These are phyloP conservation scores for Aplosporella prunicola DNA, from an alignment of 2,329 filamentous ascomycete genomes.

Conservation along the genomic window DNA sequence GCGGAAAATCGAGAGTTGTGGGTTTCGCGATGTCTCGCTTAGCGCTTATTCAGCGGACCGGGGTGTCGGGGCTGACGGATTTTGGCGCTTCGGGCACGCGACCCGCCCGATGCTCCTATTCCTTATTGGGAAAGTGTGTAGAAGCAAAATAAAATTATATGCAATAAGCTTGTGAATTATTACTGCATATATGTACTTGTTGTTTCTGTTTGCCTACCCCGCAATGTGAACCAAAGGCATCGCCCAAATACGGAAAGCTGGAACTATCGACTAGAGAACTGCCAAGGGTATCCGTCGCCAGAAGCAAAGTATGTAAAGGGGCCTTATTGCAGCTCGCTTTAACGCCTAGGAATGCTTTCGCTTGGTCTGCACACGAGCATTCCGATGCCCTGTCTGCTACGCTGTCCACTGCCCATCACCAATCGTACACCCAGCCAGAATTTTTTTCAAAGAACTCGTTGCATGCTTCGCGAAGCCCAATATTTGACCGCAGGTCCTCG, in stretches of 20 bases:
- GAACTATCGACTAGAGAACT: neutral
- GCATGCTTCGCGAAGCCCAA: conserved; percentile 71
- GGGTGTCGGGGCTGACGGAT: neutral
- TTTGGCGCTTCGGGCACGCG: too few species aligned
- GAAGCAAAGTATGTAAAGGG: neutral
- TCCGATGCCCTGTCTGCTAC: neutral
- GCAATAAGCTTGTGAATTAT: too few species aligned
- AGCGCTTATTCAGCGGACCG: conserved; percentile 17
- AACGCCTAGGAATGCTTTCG: conserved; percentile 5
- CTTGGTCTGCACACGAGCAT: too few species aligned
- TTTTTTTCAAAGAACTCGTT: conserved; percentile 78
- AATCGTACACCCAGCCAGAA: conserved; percentile 80
- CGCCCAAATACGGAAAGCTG: too few species aligned
- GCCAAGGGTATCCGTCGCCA: conserved; percentile 5
- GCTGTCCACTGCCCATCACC: conserved; percentile 39
- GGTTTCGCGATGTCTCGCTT: conserved; percentile 16
- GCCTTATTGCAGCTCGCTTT: neutral
- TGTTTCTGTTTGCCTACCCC: too few species aligned
- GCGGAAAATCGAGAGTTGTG: conserved; percentile 19
- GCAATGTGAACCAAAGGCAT: too few species aligned
- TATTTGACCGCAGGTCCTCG: conserved; percentile 68
- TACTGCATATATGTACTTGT: too few species aligned
- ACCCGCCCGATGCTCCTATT: too few species aligned
- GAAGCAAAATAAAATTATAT: too few species aligned
- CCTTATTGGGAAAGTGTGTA: too few species aligned